Base-by-base conservation (phyloP, 495 filamentous ascomycete genomes). In the Chaetomium fimeti region DNA sequence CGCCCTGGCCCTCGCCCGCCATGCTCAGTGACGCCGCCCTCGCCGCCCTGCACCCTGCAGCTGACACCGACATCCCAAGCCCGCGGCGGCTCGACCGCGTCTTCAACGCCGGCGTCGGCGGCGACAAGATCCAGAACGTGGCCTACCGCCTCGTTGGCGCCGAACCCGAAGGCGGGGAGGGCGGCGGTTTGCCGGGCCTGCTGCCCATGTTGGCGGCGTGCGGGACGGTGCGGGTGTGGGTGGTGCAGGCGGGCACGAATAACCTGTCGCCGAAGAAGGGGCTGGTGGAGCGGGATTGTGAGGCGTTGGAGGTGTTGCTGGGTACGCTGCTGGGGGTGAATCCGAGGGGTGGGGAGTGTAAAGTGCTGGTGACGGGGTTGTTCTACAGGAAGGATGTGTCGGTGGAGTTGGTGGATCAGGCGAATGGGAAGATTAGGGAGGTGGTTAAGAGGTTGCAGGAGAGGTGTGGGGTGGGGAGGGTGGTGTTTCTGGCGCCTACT, bases 181-280 rank as follows among this genome's bases (percentile, higher is more conserved):
- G n/a, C n/a, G 25, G 38, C 6, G 13, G 13, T 55, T 55, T 71
- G 5, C 57, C 54, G 0, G 53, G 69, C 15, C 61, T 79, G 72
- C 22, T 66, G 45, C 60, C 47, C 0, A 11, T 59, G 7, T 18
- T 72, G 7, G 58, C 60, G n/a, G 48, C 36, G 15, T 3, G 22
- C 4, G 64, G 61, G 12, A 64, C 32, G 18, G 64, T 70, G 25
- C 70, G 67, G 51, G 5, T 75, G 24, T 74, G 73, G 73, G 70
- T 78, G 66, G 62, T 70, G 25, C 70, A 80, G 61, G 42, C 68
- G 48, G 58, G 76, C 38, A 62, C 71, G 59, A 64, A 79, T 70
- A 59, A 81, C 24, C 62, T 78, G 59, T 67, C 64, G 27, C 71
- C 68, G 0, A 80, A 64, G 63, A 74, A 76, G 43, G 78, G 78